Evolutionary conservation across 257 asterid species (phyloP).

Genomic region (Osmanthus fragrans): DNA sequence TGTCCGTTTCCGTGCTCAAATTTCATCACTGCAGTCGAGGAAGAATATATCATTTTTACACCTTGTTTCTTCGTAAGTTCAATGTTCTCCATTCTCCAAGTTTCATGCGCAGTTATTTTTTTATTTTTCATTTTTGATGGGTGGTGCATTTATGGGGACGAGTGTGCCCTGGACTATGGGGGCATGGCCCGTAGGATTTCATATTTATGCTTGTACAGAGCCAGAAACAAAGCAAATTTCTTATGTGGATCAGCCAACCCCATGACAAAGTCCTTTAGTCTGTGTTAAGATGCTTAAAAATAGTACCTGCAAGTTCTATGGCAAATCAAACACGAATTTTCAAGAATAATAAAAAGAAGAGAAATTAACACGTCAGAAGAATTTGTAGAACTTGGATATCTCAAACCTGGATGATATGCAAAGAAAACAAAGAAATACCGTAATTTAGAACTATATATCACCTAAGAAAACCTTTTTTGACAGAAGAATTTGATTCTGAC

Average conservation of each 20-base stretch:
- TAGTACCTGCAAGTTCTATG: background rate
- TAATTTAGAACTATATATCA: background rate
- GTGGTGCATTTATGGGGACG: background rate
- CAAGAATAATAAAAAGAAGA: background rate
- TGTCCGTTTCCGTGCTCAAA: conserved; percentile 10
- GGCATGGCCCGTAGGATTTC: background rate
- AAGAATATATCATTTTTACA: conserved; percentile 5
- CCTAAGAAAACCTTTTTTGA: background rate
- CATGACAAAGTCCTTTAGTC: background rate
- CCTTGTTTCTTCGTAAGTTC: background rate
- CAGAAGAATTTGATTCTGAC: background rate
- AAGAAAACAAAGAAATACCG: background rate
- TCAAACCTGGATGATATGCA: background rate
- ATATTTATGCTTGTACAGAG: background rate
- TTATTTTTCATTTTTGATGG: background rate
- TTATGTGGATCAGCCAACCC: background rate
- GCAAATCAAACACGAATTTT: background rate
- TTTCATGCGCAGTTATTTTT: background rate
- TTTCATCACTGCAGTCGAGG: background rate
- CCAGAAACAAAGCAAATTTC: background rate
- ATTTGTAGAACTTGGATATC: background rate
- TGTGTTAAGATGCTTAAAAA: background rate
- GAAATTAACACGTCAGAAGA: background rate
- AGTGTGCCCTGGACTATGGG: background rate
- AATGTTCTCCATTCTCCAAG: conserved; percentile 6